phyloP scores from a whole-genome alignment of 768 basidiomycete species.

The Auricularia cornea region DNA sequence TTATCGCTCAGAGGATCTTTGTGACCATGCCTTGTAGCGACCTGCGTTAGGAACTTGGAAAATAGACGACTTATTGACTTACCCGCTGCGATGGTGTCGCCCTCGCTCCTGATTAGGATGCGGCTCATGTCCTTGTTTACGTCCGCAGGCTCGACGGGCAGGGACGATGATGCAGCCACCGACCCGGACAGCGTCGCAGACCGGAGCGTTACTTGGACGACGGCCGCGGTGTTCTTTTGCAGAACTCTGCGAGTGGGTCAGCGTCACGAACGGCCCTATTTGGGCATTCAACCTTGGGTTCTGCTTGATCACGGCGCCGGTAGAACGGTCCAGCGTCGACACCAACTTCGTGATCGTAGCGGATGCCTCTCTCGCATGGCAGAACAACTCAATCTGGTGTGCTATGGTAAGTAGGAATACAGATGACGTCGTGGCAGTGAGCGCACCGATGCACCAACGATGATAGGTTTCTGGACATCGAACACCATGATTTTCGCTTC shows the following conservation, averaged over 20 bases:
- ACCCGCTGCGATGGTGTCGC: constrained; percentile 95
- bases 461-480: constrained; percentile 85
- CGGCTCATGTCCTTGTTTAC: constrained; percentile 95
- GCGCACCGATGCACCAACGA: constrained; percentile 72
- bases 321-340: constrained; percentile 69
- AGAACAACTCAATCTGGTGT: constrained; percentile 79
- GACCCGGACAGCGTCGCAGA: constrained; percentile 42
- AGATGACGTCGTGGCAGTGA: not conserved
- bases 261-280: not conserved
- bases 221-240: constrained; percentile 76
- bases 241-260: constrained; percentile 50
- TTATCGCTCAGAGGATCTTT: constrained; percentile 26
- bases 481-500: constrained; percentile 88
- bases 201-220: constrained; percentile 75
- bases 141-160: constrained; percentile 81
- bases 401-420: not conserved
- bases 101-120: constrained; percentile 75
- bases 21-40: constrained; percentile 34
- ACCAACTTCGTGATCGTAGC: constrained; percentile 77
- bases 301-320: constrained; percentile 61
- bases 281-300: constrained; percentile 49
- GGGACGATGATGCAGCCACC: constrained; percentile 39
- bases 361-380: constrained; percentile 88
- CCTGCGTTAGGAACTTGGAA: not conserved
- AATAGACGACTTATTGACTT: constrained; percentile 9